Conservation (phyloP, 2,329 filamentous ascomycete genomes). For the Monascus ruber region DNA sequence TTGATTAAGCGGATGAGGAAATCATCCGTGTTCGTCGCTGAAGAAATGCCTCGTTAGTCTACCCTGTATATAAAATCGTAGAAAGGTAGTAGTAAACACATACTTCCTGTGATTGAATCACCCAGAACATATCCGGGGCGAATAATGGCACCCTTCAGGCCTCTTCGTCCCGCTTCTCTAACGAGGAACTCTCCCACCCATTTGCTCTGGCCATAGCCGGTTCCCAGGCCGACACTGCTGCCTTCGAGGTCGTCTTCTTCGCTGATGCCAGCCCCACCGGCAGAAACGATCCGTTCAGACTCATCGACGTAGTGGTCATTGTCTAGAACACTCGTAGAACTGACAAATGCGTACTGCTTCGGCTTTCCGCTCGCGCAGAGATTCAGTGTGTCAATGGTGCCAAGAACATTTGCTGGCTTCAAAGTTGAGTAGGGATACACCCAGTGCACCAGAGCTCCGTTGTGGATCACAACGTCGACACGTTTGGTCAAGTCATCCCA, state of each 20-base stretch:
- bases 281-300: slow-evolving; percentile 50
- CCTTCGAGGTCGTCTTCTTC: slow-evolving; percentile 72
- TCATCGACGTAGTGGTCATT: slow-evolving; percentile 68
- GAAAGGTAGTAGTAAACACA: slow-evolving; percentile 4
- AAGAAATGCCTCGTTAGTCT: slow-evolving; percentile 20
- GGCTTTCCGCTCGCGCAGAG: slow-evolving; percentile 67
- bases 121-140: slow-evolving; percentile 80
- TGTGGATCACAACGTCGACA: slow-evolving; percentile 68
- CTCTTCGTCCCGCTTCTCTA: slow-evolving; percentile 64
- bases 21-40: slow-evolving; percentile 64
- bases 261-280: slow-evolving; percentile 53
- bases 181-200: slow-evolving; percentile 68
- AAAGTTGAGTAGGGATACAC: slow-evolving; percentile 64
- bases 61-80: background rate
- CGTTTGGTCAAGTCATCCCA: slow-evolving; percentile 57
- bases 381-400: slow-evolving; percentile 62
- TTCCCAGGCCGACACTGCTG: slow-evolving; percentile 63
- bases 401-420: slow-evolving; percentile 64
- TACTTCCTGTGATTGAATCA: slow-evolving; percentile 52
- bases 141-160: slow-evolving; percentile 63
- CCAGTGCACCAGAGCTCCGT: slow-evolving; percentile 72
- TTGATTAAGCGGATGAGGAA: slow-evolving; percentile 81
- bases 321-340: slow-evolving; percentile 72
- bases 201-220: slow-evolving; percentile 85
- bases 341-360: slow-evolving; percentile 72